phyloP scores from a whole-genome alignment of 345 rosid genomes.

The Diplotaxis tenuifolia region DNA sequence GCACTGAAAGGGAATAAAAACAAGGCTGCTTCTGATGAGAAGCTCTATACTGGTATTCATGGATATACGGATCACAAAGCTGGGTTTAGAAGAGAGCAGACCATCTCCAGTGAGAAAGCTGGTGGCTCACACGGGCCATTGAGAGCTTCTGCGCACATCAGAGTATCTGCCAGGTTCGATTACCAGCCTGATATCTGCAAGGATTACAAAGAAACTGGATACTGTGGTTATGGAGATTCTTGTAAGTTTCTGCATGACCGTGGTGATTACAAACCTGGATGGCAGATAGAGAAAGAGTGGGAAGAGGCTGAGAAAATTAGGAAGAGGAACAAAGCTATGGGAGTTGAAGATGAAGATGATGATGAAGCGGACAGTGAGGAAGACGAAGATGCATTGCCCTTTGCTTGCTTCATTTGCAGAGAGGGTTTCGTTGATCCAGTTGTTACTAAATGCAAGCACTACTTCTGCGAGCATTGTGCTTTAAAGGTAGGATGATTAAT shows the following conservation, averaged over 20 bases:
- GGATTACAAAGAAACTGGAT: constrained; percentile 93
- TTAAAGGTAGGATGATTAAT: constrained; percentile 50
- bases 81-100: constrained; percentile 86
- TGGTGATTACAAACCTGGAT: constrained; percentile 89
- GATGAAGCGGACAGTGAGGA: constrained; percentile 43
- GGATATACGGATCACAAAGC: constrained; percentile 88
- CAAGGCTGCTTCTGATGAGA: constrained; percentile 44
- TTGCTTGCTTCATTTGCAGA: constrained; percentile 87
- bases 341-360: constrained; percentile 56
- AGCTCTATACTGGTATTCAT: constrained; percentile 74
- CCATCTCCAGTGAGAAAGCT: constrained; percentile 86
- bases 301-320: constrained; percentile 83
- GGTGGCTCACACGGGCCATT: constrained; percentile 91
- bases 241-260: constrained; percentile 93
- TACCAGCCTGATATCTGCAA: constrained; percentile 91
- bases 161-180: constrained; percentile 87
- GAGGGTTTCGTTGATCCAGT: constrained; percentile 79
- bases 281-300: constrained; percentile 92
- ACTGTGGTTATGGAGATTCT: constrained; percentile 89
- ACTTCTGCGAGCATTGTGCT: constrained; percentile 94
- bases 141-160: constrained; percentile 90
- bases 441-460: constrained; percentile 81
- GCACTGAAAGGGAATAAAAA: constrained; percentile 60
- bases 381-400: constrained; percentile 63
- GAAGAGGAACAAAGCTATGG: constrained; percentile 73